A percentile compares a stretch with the other conserved stretches of the same genome.
Conservation (phyloP, 140 eudicot genomes). For the Anethum foeniculum region DNA sequence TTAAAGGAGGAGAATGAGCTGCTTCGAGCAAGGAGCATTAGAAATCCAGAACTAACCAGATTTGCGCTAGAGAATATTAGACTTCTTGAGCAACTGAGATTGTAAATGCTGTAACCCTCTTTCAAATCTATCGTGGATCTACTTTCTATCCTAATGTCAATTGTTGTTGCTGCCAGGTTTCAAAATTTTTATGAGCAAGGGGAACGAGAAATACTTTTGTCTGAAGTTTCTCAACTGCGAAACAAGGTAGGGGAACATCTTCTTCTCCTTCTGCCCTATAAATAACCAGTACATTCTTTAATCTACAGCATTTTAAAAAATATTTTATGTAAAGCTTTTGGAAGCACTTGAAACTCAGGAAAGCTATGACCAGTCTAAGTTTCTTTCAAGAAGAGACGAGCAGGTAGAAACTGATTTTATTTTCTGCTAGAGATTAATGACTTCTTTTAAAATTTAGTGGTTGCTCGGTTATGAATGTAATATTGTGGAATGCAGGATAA, state of each 20-base stretch:
- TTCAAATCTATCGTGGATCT: conserved; percentile 5
- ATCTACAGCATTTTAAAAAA: conserved; percentile 15
- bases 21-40: conserved; percentile 37
- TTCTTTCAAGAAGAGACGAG: conserved; percentile 19
- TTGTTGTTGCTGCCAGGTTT: conserved; percentile 28
- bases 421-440: neutral
- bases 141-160: conserved; percentile 5
- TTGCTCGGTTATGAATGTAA: neutral
- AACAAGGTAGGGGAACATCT: conserved; percentile 36
- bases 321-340: conserved; percentile 29
- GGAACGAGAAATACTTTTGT: conserved; percentile 50
- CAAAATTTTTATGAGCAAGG: conserved; percentile 43
- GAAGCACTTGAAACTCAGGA: conserved; percentile 47
- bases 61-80: conserved; percentile 45
- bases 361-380: conserved; percentile 20
- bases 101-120: conserved; percentile 10
- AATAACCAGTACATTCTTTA: neutral
- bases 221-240: conserved; percentile 56
- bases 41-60: conserved; percentile 42
- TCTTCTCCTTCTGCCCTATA: neutral
- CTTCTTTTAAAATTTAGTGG: neutral
- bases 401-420: conserved; percentile 28
- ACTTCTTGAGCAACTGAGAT: conserved; percentile 38
- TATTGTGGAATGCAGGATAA: conserved; percentile 35
- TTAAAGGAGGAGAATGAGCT: conserved; percentile 53